These are phyloP conservation scores for Apiotrichum gamsii DNA, from an alignment of 1,284 basidiomycete species.

Conservation along the genomic window DNA sequence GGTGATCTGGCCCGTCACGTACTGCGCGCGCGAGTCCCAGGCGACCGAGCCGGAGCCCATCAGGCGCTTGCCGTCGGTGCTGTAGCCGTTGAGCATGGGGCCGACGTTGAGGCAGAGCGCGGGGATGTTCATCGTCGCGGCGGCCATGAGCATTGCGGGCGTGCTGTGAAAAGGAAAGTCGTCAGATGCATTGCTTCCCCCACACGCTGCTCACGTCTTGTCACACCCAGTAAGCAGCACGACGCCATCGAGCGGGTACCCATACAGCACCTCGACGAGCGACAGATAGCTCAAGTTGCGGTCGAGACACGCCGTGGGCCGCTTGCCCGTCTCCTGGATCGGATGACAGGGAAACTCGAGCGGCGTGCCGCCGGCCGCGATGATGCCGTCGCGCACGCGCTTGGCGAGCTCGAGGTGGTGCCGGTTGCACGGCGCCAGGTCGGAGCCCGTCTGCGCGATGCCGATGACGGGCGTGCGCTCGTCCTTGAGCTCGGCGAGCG, in stretches of 20 bases:
- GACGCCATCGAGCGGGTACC: slow-evolving; percentile 45
- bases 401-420: slow-evolving; percentile 45
- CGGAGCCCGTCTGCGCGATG: slow-evolving; percentile 54
- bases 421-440: slow-evolving; percentile 42
- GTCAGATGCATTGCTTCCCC: too few relatives aligned
- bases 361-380: slow-evolving; percentile 45
- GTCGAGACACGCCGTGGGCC: slow-evolving; percentile 45
- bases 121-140: slow-evolving; percentile 43
- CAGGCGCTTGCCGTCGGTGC: slow-evolving; percentile 32
- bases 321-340: slow-evolving; percentile 47
- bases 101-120: slow-evolving; percentile 40
- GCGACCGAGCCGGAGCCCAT: slow-evolving; percentile 45
- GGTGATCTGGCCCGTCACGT: slow-evolving; percentile 37
- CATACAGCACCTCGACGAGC: slow-evolving; percentile 44
- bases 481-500: slow-evolving; percentile 34
- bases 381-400: slow-evolving; percentile 45
- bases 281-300: slow-evolving; percentile 44
- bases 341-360: slow-evolving; percentile 48
- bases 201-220: slow-evolving; percentile 63
- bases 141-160: slow-evolving; percentile 37
- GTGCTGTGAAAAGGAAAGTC: slow-evolving; percentile 32
- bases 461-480: slow-evolving; percentile 88
- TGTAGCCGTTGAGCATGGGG: slow-evolving; percentile 45
- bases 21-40: slow-evolving; percentile 39
- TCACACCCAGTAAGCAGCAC: slow-evolving; percentile 46